Conservation (phyloP, 805 yeast species). For the Debaryomyces prosopidis region DNA sequence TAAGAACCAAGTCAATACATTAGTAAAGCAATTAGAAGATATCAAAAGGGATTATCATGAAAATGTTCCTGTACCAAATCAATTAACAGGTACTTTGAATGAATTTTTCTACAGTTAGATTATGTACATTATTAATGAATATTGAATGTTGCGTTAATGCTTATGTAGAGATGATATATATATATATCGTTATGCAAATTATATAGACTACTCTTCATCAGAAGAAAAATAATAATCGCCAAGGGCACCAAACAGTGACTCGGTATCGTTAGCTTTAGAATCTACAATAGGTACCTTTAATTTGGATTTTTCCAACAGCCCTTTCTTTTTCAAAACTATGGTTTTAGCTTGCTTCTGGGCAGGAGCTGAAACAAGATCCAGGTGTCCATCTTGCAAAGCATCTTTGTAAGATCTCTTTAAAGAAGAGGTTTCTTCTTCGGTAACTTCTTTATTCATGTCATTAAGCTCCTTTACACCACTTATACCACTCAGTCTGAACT, state of each 20-base stretch:
- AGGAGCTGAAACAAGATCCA: not conserved
- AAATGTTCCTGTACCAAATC: constrained; percentile 32
- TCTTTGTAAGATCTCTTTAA: not conserved
- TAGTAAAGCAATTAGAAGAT: constrained; percentile 26
- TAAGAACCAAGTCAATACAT: constrained; percentile 23
- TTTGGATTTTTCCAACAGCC: not conserved
- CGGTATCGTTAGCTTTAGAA: not conserved
- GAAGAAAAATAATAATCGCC: constrained; percentile 8
- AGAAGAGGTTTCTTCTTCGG: not conserved
- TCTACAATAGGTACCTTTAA: not conserved
- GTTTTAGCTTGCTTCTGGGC: not conserved
- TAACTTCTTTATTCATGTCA: too few relatives aligned
- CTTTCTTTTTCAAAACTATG: not conserved
- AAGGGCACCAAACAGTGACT: not conserved
- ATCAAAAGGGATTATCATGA: constrained; percentile 33
- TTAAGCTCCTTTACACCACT: not conserved
- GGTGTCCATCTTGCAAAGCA: not conserved
- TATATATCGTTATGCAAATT: not conserved
- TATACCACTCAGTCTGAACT: constrained; percentile 5
- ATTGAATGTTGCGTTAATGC: not conserved
- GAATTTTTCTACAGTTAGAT: constrained; percentile 25
- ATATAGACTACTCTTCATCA: constrained; percentile 6
- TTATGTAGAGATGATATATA: not conserved
- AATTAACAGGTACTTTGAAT: constrained; percentile 33
- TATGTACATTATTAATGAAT: not conserved